phyloP scores from a whole-genome alignment of 2,329 filamentous ascomycete genomes.

The Penicillium sp. region DNA sequence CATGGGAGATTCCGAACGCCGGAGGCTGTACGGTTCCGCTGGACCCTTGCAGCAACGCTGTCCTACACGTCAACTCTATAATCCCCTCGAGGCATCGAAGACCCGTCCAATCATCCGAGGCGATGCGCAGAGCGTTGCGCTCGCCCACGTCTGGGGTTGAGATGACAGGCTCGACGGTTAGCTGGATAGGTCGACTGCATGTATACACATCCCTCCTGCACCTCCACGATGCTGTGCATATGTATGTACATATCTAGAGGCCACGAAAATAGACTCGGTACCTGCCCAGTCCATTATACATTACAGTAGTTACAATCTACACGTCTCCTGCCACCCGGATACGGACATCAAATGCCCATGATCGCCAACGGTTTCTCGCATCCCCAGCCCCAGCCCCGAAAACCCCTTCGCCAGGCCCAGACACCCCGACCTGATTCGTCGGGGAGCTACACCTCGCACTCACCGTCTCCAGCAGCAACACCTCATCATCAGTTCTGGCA shows the following conservation, averaged over 20 bases:
- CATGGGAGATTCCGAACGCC: slow-evolving; percentile 13
- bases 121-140: no score
- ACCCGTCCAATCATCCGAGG: no score
- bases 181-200: no score
- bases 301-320: no score
- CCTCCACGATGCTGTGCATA: no score
- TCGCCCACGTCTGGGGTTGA: no score
- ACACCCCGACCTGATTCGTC: slow-evolving; percentile 17
- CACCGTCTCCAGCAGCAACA: background rate
- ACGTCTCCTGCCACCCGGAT: slow-evolving; percentile 15
- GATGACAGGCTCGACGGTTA: no score
- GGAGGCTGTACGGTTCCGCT: slow-evolving; percentile 8
- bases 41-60: slow-evolving; percentile 17
- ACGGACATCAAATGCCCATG: slow-evolving; percentile 15
- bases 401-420: background rate
- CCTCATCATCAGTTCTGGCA: background rate
- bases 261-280: background rate
- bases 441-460: slow-evolving; percentile 12
- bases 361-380: slow-evolving; percentile 27
- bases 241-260: no score
- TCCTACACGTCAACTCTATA: slow-evolving; percentile 11
- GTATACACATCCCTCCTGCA: no score
- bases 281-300: no score
- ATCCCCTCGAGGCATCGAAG: no score
- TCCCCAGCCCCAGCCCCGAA: slow-evolving; percentile 7